A percentile compares a stretch with the other conserved stretches of the same genome.
These are phyloP conservation scores for Pachysandra terminalis DNA, from an alignment of 164 flowering plant genomes.

Conservation along the genomic window DNA sequence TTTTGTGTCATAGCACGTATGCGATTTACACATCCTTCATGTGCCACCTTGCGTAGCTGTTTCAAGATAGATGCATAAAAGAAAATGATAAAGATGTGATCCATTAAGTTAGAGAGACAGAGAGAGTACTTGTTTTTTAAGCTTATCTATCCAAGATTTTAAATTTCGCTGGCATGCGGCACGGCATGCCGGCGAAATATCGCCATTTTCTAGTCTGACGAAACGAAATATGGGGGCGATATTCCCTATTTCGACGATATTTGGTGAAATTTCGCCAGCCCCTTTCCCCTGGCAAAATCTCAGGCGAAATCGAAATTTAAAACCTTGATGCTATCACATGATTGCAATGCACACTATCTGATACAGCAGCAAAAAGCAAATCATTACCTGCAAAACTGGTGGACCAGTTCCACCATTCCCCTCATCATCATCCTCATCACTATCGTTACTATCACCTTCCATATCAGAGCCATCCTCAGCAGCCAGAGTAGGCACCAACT, in stretches of 20 bases:
- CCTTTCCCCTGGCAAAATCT: too few relatives aligned
- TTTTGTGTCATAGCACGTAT: slow-evolving; percentile 85
- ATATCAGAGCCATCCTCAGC: slow-evolving; percentile 45
- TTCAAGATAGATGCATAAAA: slow-evolving; percentile 1
- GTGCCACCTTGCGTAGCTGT: slow-evolving; percentile 79
- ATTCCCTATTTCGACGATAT: too few relatives aligned
- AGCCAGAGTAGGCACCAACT: slow-evolving; percentile 47
- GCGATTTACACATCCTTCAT: slow-evolving; percentile 86
- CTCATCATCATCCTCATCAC: slow-evolving; percentile 59
- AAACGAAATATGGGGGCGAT: too few relatives aligned
- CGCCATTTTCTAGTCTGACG: too few relatives aligned
- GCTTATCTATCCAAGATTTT: too few relatives aligned
- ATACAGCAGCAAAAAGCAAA: neutral
- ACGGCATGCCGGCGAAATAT: too few relatives aligned
- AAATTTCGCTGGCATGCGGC: too few relatives aligned
- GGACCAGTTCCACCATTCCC: slow-evolving; percentile 39
- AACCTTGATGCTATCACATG: neutral
- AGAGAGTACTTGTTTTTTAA: too few relatives aligned
- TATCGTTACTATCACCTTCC: slow-evolving; percentile 57
- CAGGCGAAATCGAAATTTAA: too few relatives aligned
- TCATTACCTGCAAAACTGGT: slow-evolving; percentile 66
- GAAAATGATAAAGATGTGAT: neutral
- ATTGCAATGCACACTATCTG: neutral
- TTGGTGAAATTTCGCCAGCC: too few relatives aligned
- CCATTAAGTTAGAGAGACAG: too few relatives aligned